Conservation (phyloP, 164 flowering plant species). For the Cinnamomum chago region DNA sequence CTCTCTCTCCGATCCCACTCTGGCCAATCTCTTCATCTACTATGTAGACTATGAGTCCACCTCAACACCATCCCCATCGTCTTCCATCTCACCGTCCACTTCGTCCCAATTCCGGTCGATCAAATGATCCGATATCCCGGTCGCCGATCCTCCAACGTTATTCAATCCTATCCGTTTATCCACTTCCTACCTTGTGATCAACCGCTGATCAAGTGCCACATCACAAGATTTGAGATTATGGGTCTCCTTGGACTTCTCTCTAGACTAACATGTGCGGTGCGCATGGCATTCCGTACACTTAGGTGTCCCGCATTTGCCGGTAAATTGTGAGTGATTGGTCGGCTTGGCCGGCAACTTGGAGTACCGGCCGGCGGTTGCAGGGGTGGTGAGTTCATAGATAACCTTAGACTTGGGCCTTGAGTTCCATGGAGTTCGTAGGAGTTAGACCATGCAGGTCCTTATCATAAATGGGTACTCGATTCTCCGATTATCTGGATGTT, state of each 20-base stretch:
- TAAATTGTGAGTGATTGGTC: slow-evolving; percentile 78
- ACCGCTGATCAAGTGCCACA: slow-evolving; percentile 14
- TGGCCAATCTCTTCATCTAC: not conserved
- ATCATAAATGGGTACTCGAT: too few relatives aligned
- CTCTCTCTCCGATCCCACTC: not conserved
- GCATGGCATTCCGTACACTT: not conserved
- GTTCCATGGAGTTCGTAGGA: slow-evolving; percentile 1
- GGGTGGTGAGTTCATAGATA: not conserved
- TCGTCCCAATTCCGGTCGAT: slow-evolving; percentile 7
- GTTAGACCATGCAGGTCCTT: too few relatives aligned
- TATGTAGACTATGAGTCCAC: not conserved
- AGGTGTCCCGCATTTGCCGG: slow-evolving; percentile 49
- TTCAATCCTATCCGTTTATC: slow-evolving; percentile 6
- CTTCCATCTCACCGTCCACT: not conserved
- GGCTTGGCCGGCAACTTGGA: slow-evolving; percentile 55
- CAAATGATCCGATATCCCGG: slow-evolving; percentile 28
- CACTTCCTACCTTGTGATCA: slow-evolving; percentile 1
- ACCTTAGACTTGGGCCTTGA: not conserved
- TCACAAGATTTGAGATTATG: slow-evolving; percentile 34
- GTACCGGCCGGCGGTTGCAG: not conserved
- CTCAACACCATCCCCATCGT: not conserved
- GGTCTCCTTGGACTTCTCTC: slow-evolving; percentile 53
- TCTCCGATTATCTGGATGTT: too few relatives aligned
- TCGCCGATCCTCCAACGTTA: slow-evolving; percentile 37
- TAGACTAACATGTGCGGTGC: slow-evolving; percentile 16